Evolutionary conservation across 108 stramenopile species (phyloP).

Genomic region (Pseudonitzschia delicatissima): DNA sequence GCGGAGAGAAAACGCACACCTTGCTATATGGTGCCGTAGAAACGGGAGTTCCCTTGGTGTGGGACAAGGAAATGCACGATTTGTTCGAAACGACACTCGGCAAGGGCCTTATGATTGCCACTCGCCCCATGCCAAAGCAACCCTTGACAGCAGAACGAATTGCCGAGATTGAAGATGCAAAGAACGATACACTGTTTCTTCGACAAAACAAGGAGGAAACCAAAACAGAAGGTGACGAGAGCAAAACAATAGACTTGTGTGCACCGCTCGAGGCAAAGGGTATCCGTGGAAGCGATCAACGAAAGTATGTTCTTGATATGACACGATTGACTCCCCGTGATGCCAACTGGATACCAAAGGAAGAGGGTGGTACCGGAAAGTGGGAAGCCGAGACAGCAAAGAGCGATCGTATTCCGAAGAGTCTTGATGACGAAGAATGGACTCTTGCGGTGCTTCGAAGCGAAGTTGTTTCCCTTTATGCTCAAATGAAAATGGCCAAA

Average conservation of each 20-base stretch:
- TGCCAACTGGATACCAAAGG: conserved; percentile 87
- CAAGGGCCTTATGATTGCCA: conserved; percentile 64
- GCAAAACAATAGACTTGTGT: conserved; percentile 30
- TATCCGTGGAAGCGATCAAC: conserved; percentile 86
- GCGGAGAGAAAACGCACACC: conserved; percentile 83
- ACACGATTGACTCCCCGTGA: conserved; percentile 91
- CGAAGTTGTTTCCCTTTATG: conserved; percentile 75
- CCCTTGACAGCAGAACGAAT: conserved; percentile 59
- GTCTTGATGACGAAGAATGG: conserved; percentile 76
- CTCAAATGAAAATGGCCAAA: conserved; percentile 51
- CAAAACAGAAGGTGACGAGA: conserved; percentile 26
- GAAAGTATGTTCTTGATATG: conserved; percentile 91
- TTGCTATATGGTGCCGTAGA: conserved; percentile 91
- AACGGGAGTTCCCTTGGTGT: conserved; percentile 56
- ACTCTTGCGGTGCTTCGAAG: conserved; percentile 74
- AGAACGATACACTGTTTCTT: conserved; percentile 18
- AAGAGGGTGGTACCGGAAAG: conserved; percentile 71
- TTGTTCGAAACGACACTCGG: conserved; percentile 66
- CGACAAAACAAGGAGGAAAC: conserved; percentile 28
- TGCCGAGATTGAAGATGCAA: conserved; percentile 48
- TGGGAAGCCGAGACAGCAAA: conserved; percentile 44
- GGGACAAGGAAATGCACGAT: conserved; percentile 78
- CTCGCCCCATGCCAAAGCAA: conserved; percentile 45
- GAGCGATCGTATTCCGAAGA: conserved; percentile 27
- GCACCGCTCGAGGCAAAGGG: conserved; percentile 92